phyloP scores from a whole-genome alignment of 768 basidiomycete species.

The Macrolepiota albuminosa region DNA sequence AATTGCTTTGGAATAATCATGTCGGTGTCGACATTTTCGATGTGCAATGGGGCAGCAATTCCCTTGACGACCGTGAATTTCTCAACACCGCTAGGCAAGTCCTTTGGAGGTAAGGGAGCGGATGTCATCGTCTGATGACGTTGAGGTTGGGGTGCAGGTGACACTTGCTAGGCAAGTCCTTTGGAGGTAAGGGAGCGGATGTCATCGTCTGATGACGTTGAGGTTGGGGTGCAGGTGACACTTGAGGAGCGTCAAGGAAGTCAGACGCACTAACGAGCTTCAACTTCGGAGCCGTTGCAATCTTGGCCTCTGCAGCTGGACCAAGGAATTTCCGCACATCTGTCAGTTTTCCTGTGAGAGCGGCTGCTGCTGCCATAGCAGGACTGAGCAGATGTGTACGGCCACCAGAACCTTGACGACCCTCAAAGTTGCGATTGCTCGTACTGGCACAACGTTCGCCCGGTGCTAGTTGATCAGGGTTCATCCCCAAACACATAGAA shows the following conservation, averaged over 20 bases:
- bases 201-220: slow-evolving; percentile 28
- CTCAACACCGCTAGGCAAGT: slow-evolving; percentile 43
- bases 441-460: slow-evolving; percentile 87
- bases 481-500: slow-evolving; percentile 97
- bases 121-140: slow-evolving; percentile 27
- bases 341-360: slow-evolving; percentile 77
- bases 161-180: slow-evolving; percentile 34
- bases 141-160: slow-evolving; percentile 26
- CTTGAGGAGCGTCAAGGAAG: slow-evolving; percentile 69
- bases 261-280: slow-evolving; percentile 71
- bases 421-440: slow-evolving; percentile 92
- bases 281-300: slow-evolving; percentile 45
- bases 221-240: slow-evolving; percentile 43
- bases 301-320: slow-evolving; percentile 35
- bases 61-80: slow-evolving; percentile 73
- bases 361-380: slow-evolving; percentile 91
- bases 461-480: slow-evolving; percentile 83
- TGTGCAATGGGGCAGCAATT: slow-evolving; percentile 73
- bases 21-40: slow-evolving; percentile 87
- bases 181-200: slow-evolving; percentile 31
- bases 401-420: slow-evolving; percentile 83
- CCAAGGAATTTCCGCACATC: slow-evolving; percentile 79
- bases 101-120: slow-evolving; percentile 32
- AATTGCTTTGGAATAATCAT: slow-evolving; percentile 95
- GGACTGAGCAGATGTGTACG: slow-evolving; percentile 87